These are phyloP conservation scores for Syzygium aqueum DNA, from an alignment of 345 rosid species.

Conservation along the genomic window DNA sequence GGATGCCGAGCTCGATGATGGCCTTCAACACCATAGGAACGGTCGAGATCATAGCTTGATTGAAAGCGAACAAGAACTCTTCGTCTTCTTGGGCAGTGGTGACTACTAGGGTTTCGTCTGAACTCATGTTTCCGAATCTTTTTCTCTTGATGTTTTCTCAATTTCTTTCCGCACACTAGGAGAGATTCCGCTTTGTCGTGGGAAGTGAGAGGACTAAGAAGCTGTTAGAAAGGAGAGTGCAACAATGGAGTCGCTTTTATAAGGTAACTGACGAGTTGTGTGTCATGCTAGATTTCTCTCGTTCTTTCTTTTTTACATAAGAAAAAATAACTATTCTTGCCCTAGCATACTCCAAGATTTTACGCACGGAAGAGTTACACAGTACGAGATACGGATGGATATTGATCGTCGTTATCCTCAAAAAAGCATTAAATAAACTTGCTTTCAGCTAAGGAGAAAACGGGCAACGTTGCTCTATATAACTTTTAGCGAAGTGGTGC, in stretches of 20 bases:
- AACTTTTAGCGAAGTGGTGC: not conserved
- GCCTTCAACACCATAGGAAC: slow-evolving; percentile 36
- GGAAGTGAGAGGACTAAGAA: not conserved
- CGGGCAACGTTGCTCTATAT: not conserved
- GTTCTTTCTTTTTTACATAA: not conserved
- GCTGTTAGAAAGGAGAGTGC: not conserved
- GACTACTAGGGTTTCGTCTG: not conserved
- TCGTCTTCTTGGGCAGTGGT: slow-evolving; percentile 2
- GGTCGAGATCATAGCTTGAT: slow-evolving; percentile 12
- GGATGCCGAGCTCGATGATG: slow-evolving; percentile 29
- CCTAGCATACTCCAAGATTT: not conserved
- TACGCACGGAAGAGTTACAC: not conserved
- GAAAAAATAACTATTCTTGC: not conserved
- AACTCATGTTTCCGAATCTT: not conserved
- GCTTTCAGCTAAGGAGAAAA: not conserved
- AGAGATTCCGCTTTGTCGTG: not conserved
- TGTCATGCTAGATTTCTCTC: not conserved
- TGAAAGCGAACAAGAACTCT: slow-evolving; percentile 18
- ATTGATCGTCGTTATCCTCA: not conserved
- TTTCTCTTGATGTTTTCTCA: not conserved
- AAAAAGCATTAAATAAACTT: not conserved
- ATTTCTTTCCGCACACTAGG: not conserved
- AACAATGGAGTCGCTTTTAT: not conserved
- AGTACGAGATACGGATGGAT: not conserved
- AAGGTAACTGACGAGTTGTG: not conserved